phyloP scores from a whole-genome alignment of 208 protist species.

The Acanthamoeba royreba region DNA sequence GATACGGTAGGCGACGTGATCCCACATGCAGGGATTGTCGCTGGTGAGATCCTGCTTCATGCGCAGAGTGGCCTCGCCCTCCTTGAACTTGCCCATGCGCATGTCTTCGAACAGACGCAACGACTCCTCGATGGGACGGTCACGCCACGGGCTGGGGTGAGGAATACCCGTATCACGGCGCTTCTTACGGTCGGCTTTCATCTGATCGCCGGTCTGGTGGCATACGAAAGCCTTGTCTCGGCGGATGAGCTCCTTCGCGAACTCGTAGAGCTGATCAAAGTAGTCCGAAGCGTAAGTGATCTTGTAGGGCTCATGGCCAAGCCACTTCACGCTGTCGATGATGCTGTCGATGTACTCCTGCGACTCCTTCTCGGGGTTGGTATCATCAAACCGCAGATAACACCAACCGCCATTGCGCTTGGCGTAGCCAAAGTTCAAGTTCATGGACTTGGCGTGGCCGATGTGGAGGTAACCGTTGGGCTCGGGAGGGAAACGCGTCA shows the following conservation, averaged over 20 bases:
- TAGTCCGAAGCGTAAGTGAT: constrained; percentile 98
- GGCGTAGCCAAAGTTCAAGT: constrained; percentile 97
- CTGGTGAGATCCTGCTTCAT: constrained; percentile 97
- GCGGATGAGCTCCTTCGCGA: constrained; percentile 97
- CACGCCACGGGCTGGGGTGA: constrained; percentile 71
- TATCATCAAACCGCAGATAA: constrained; percentile 98
- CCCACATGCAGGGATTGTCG: constrained; percentile 96
- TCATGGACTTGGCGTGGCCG: constrained; percentile 98
- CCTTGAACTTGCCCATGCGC: constrained; percentile 89
- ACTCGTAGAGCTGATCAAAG: constrained; percentile 97
- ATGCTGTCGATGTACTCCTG: constrained; percentile 52
- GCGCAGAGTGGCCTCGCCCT: constrained; percentile 96
- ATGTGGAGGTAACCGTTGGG: constrained; percentile 83
- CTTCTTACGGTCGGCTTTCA: constrained; percentile 77
- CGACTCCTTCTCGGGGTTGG: constrained; percentile 92
- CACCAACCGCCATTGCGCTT: constrained; percentile 89
- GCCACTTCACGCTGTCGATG: constrained; percentile 78
- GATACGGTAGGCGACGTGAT: constrained; percentile 98
- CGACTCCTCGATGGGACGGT: constrained; percentile 79
- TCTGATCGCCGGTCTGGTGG: constrained; percentile 93
- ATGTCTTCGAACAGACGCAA: constrained; percentile 85
- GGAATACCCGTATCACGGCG: neutral
- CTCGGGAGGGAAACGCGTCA: constrained; percentile 90
- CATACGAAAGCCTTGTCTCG: constrained; percentile 96
- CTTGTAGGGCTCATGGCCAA: constrained; percentile 79